These are phyloP conservation scores for Berberis vulgaris DNA, from an alignment of 164 flowering plant species.

Conservation along the genomic window DNA sequence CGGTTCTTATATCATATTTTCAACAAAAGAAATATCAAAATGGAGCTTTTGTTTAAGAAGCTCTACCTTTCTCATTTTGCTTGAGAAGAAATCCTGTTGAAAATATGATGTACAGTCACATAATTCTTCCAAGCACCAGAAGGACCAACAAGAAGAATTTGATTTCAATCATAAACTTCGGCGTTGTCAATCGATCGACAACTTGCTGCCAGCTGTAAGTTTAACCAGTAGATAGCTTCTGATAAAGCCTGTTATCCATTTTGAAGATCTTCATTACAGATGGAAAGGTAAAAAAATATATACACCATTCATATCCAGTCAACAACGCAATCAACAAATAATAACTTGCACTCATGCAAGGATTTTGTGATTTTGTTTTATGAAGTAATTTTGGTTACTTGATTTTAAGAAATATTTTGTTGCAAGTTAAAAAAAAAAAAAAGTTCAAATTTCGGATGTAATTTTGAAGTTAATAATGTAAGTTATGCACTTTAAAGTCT, in stretches of 20 bases:
- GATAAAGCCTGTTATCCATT: constrained; percentile 93
- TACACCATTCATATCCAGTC: background rate
- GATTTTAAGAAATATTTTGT: too few species aligned
- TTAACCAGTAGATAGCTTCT: constrained; percentile 99
- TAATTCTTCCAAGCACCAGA: constrained; percentile 35
- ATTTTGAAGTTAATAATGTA: too few species aligned
- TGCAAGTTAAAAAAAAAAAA: too few species aligned
- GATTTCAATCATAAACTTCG: constrained; percentile 34
- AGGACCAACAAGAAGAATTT: constrained; percentile 45
- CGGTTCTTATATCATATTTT: too few species aligned
- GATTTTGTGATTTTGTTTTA: too few species aligned
- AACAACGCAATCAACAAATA: too few species aligned
- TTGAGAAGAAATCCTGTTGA: background rate
- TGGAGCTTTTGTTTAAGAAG: too few species aligned
- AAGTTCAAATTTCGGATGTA: too few species aligned
- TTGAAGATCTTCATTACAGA: constrained; percentile 48
- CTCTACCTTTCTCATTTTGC: background rate
- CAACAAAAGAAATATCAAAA: too few species aligned
- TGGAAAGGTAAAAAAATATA: constrained; percentile 19
- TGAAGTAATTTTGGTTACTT: too few species aligned
- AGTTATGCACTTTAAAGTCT: too few species aligned
- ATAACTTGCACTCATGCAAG: too few species aligned
- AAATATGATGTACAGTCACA: constrained; percentile 7
- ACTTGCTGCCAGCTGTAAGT: constrained; percentile 91
- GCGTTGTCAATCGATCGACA: constrained; percentile 33